phyloP scores from a whole-genome alignment of 2,329 filamentous ascomycete genomes.

The Beauveria pseudobassiana region DNA sequence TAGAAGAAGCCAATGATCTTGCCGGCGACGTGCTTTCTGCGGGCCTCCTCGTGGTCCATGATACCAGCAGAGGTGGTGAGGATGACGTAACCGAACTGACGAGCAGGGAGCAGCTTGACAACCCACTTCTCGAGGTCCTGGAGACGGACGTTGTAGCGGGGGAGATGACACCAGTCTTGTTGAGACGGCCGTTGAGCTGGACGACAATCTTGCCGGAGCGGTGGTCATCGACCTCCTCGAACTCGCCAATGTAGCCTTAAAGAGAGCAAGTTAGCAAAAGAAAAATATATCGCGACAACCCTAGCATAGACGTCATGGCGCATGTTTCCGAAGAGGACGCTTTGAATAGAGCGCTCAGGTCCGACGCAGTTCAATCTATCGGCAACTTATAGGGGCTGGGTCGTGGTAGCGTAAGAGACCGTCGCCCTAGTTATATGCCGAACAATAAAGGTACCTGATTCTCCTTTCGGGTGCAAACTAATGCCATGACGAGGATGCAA shows the following conservation, averaged over 20 bases:
- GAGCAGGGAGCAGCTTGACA: constrained; percentile 94
- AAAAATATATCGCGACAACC: constrained; percentile 5
- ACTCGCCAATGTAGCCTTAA: constrained; percentile 96
- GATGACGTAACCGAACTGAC: constrained; percentile 99
- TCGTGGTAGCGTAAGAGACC: constrained; percentile 69
- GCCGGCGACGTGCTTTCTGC: constrained; percentile 97
- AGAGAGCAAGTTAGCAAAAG: constrained; percentile 13
- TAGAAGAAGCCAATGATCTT: constrained; percentile 99
- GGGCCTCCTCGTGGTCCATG: constrained; percentile 99
- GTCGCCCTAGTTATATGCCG: constrained; percentile 99
- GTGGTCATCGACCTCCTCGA: constrained; percentile 99
- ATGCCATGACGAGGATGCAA: not conserved
- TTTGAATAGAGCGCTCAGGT: constrained; percentile 12
- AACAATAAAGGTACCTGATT: constrained; percentile 32
- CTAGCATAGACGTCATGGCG: constrained; percentile 11
- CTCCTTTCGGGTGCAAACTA: not conserved
- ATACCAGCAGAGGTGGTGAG: constrained; percentile 98
- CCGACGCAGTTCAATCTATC: constrained; percentile 65
- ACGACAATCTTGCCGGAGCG: constrained; percentile 99
- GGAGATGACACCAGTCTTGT: constrained; percentile 99
- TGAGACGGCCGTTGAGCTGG: constrained; percentile 97
- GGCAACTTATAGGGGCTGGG: constrained; percentile 99
- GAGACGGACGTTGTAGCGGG: constrained; percentile 98
- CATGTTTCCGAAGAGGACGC: constrained; percentile 38
- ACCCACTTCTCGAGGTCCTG: constrained; percentile 99